phyloP scores from a whole-genome alignment of 2,329 filamentous ascomycete genomes.

The Sclerotinia nivalis region DNA sequence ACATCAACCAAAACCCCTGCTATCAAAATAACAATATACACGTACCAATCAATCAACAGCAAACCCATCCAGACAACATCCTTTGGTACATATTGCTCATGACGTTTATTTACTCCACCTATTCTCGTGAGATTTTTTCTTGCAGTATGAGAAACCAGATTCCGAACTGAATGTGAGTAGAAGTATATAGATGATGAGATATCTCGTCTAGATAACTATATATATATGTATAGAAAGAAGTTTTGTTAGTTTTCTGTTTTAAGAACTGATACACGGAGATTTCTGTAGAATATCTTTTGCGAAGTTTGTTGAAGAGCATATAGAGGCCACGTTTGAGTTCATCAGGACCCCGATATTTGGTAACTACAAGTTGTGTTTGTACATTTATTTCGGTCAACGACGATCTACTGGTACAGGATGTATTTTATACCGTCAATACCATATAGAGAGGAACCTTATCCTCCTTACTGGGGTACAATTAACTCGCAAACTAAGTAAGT shows the following conservation, averaged over 20 bases:
- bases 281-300: not conserved
- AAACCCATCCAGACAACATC: conserved; percentile 2
- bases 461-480: conserved; percentile 35
- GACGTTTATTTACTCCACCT: conserved; percentile 5
- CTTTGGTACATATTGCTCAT: not conserved
- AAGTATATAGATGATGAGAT: not conserved
- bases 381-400: not conserved
- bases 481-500: conserved; percentile 38
- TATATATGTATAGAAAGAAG: not conserved
- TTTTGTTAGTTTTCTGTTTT: not conserved
- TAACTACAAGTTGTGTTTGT: not conserved
- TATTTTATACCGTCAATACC: conserved; percentile 26
- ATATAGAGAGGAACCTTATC: conserved; percentile 34
- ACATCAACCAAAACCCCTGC: not conserved
- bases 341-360: too few species aligned
- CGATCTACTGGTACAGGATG: not conserved
- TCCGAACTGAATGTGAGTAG: not conserved
- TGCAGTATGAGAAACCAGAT: not conserved
- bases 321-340: not conserved
- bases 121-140: not conserved
- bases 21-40: conserved; percentile 1
- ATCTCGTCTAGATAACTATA: not conserved
- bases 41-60: not conserved
- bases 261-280: not conserved
- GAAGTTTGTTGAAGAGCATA: not conserved